Evolutionary conservation across 306 rosid genomes (phyloP).

Genomic region (Pyrus betulifolia): DNA sequence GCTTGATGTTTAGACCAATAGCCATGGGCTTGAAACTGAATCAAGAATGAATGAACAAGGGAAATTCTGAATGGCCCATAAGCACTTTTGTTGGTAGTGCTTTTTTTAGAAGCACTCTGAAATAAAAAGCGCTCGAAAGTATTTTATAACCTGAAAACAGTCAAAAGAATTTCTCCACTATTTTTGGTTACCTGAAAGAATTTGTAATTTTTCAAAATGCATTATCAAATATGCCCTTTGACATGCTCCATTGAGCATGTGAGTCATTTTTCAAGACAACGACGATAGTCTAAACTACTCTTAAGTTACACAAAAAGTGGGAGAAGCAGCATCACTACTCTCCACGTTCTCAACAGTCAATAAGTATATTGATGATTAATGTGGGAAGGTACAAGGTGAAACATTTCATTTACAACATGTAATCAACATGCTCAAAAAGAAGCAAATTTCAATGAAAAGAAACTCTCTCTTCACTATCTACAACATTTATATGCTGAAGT

Average conservation of each 20-base stretch:
- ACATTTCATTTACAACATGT: not conserved
- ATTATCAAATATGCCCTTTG: too few species aligned
- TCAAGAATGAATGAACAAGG: not conserved
- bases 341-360: not conserved
- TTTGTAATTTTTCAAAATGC: too few species aligned
- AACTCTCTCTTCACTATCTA: conserved; percentile 4
- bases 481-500: conserved; percentile 3
- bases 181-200: too few species aligned
- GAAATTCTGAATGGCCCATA: not conserved
- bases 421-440: not conserved
- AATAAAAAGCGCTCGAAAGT: too few species aligned
- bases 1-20: too few species aligned
- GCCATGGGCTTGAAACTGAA: not conserved
- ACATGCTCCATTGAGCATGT: too few species aligned
- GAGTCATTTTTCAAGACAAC: accelerated
- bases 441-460: conserved; percentile 2
- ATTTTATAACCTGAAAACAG: too few species aligned
- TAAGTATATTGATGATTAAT: not conserved
- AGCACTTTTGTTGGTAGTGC: too few species aligned
- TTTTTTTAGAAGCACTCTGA: too few species aligned
- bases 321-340: not conserved
- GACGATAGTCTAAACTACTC: too few species aligned
- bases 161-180: too few species aligned
- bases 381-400: not conserved
- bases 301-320: too few species aligned